Conservation (phyloP, 371 early-diverging fungal genomes). For the Rhizopus delemar region DNA sequence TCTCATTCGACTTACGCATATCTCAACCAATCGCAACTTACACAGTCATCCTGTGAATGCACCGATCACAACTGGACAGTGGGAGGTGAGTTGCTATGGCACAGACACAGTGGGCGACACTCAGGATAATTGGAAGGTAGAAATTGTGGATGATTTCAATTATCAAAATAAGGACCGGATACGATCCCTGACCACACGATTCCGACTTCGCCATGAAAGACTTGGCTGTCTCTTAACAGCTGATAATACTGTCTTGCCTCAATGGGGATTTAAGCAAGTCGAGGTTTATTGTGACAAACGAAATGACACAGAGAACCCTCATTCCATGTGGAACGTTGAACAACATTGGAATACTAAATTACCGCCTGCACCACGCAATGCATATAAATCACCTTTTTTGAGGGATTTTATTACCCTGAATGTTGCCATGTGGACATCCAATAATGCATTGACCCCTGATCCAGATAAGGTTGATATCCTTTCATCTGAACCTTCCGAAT, state of each 20-base stretch:
- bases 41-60: conserved; percentile 86
- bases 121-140: conserved; percentile 92
- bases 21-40: conserved; percentile 71
- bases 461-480: conserved; percentile 93
- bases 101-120: conserved; percentile 71
- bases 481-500: conserved; percentile 89
- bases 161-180: conserved; percentile 52
- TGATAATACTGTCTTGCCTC: conserved; percentile 82
- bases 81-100: conserved; percentile 89
- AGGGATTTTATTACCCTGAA: conserved; percentile 93
- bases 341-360: conserved; percentile 81
- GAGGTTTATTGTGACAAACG: conserved; percentile 90
- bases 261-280: conserved; percentile 98
- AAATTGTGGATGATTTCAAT: conserved; percentile 73
- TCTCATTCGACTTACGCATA: conserved; percentile 83
- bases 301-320: conserved; percentile 57
- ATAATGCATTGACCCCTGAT: conserved; percentile 97
- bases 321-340: conserved; percentile 97
- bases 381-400: conserved; percentile 78
- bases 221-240: conserved; percentile 85
- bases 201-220: conserved; percentile 82
- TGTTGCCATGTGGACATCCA: conserved; percentile 96
- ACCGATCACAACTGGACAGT: conserved; percentile 79
- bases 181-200: conserved; percentile 84
- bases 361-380: conserved; percentile 59